These are phyloP conservation scores for Tephrocybe sp. DNA, from an alignment of 768 basidiomycete species.

Conservation along the genomic window DNA sequence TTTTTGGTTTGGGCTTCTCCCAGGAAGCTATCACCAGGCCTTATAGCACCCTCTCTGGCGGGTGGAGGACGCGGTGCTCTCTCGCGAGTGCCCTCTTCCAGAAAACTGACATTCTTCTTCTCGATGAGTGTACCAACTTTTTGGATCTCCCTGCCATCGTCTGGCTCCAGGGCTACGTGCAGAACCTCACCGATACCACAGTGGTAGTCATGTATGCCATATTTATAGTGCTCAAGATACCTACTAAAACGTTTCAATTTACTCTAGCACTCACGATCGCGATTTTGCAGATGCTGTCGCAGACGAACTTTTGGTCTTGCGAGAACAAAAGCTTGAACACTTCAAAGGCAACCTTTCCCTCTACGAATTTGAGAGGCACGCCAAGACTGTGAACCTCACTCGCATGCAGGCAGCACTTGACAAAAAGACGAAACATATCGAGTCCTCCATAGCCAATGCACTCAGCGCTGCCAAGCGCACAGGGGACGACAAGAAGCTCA, in stretches of 20 bases:
- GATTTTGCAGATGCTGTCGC: constrained; percentile 58
- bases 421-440: constrained; percentile 41
- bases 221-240: no score
- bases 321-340: constrained; percentile 48
- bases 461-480: constrained; percentile 49
- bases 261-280: constrained; percentile 54
- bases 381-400: constrained; percentile 42
- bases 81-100: constrained; percentile 59
- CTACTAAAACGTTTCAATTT: not conserved
- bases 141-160: constrained; percentile 51
- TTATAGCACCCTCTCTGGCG: constrained; percentile 53
- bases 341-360: constrained; percentile 56
- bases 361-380: constrained; percentile 44
- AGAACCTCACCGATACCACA: constrained; percentile 39
- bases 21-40: constrained; percentile 34
- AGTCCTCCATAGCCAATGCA: constrained; percentile 52
- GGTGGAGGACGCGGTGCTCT: constrained; percentile 61
- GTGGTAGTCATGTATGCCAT: constrained; percentile 47
- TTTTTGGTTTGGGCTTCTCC: constrained; percentile 59
- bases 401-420: constrained; percentile 40
- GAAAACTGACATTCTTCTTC: constrained; percentile 51
- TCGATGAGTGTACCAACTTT: constrained; percentile 59
- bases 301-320: constrained; percentile 60
- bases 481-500: constrained; percentile 58
- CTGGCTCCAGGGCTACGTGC: constrained; percentile 53